These are phyloP conservation scores for Carpinus fangiana DNA, from an alignment of 306 rosid genomes.

Conservation along the genomic window DNA sequence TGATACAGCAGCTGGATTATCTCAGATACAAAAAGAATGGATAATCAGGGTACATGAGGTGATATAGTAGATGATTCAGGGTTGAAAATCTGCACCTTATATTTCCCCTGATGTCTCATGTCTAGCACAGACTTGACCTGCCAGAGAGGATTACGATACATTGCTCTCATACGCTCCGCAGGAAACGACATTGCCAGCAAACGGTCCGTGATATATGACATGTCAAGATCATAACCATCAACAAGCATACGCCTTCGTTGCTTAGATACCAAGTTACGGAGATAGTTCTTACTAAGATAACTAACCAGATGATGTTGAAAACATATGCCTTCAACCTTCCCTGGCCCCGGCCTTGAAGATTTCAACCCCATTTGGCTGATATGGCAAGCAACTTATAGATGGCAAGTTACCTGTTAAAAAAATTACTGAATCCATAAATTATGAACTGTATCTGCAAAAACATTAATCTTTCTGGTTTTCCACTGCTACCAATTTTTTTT, in stretches of 20 bases:
- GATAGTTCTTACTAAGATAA: conserved; percentile 59
- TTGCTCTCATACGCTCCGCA: conserved; percentile 83
- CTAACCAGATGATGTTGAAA: conserved; percentile 61
- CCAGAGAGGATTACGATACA: conserved; percentile 96
- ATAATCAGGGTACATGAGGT: neutral
- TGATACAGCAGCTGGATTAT: neutral
- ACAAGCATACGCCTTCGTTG: conserved; percentile 88
- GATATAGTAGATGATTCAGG: conserved; percentile 12
- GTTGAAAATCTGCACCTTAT: conserved; percentile 58
- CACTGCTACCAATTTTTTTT: neutral
- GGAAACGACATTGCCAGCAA: conserved; percentile 95
- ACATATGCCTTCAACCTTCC: conserved; percentile 37
- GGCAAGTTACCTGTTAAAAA: conserved; percentile 35
- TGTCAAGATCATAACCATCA: conserved; percentile 97
- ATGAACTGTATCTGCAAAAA: neutral
- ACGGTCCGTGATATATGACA: conserved; percentile 87
- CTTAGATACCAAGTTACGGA: conserved; percentile 92
- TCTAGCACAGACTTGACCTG: conserved; percentile 95
- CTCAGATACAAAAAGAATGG: neutral
- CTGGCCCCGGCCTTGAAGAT: conserved; percentile 46
- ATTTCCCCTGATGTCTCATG: conserved; percentile 74
- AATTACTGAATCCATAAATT: conserved; percentile 16
- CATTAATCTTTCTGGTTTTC: conserved; percentile 2
- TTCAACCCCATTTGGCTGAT: conserved; percentile 71
- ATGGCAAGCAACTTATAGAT: conserved; percentile 30